Evolutionary conservation across 2,329 filamentous ascomycete species (phyloP), one percentile per base, ranked within the genome.

Genomic region (Penicillium sp.): DNA sequence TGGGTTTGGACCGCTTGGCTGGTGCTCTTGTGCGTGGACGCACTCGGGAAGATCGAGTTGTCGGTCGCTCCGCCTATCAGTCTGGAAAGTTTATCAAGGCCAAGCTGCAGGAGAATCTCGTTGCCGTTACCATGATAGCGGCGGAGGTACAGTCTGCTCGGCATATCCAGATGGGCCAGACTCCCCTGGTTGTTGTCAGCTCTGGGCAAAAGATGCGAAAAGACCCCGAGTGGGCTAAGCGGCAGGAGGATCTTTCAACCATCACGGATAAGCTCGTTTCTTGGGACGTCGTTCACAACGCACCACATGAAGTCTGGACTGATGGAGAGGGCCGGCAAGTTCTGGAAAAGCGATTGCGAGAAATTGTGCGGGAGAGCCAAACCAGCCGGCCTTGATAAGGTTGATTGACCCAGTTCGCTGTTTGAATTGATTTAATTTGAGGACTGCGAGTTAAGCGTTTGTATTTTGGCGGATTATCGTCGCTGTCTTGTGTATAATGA

Each of bases 61-160:
- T 87, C 70, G 93, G 93, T 10, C 80, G 82, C 39, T 82, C 84
- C 4, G 83, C 89, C 0, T 86, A 89, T 64, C 89, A 95, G 69
- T 79, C 78, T 23, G 88, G 88, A 53, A 95, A 91, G 67, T 86
- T 82, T 67, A 86, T 96, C 69, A 95, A 95, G 68, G 87, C 90
- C 4, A 88, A 91, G 71, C 77, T 98, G 48, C 93, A 98, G 71
- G 93, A 98, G 74, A 92, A 86, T 57, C 78, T 97, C 1, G 89
- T 96, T 28, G 91, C 91, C 0, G 81, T 84, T 57, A 89, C 88
- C 0, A 82, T 97, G 58, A 89, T 89, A 12, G 86, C 84, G 68
- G 88, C 88, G 29, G 93, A 98, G 63, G 83, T 95, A 15, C 75
- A 79, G 39, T 87, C 84, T 51, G 89, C 89, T 50, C 78, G 87